A percentile compares a stretch with the other conserved stretches of the same genome.
phyloP scores from a whole-genome alignment of 495 filamentous ascomycete species.

The Symbiotaphrina buchneri region DNA sequence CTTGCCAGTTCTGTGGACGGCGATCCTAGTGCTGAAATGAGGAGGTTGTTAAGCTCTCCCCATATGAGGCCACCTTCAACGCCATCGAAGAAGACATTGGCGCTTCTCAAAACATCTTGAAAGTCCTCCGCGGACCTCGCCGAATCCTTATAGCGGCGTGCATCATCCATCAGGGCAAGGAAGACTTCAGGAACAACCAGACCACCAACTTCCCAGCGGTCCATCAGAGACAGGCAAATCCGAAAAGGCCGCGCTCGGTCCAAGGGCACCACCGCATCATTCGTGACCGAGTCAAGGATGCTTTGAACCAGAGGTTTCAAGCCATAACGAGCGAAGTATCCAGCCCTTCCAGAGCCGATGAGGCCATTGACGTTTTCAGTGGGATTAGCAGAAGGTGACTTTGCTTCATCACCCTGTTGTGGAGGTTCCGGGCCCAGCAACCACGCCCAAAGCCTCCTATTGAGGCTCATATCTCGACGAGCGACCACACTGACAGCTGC shows the following conservation, averaged over 20 bases:
- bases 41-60: conserved; percentile 43
- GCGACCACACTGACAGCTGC: conserved; percentile 70
- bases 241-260: conserved; percentile 75
- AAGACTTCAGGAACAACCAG: conserved; percentile 75
- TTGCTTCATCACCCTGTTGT: conserved; percentile 5
- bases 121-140: conserved; percentile 40
- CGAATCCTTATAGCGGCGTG: conserved; percentile 41
- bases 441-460: conserved; percentile 91
- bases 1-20: conserved; percentile 16
- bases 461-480: conserved; percentile 87
- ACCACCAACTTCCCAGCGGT: conserved; percentile 89
- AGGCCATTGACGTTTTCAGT: not conserved
- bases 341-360: conserved; percentile 12
- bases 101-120: conserved; percentile 75
- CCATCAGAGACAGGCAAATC: conserved; percentile 88
- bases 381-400: conserved; percentile 18
- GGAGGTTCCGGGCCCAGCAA: conserved; percentile 63
- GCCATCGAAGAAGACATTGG: conserved; percentile 89
- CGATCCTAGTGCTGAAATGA: conserved; percentile 30
- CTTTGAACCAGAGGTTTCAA: conserved; percentile 47
- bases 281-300: conserved; percentile 54
- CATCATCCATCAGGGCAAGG: conserved; percentile 57
- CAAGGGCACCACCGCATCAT: conserved; percentile 24
- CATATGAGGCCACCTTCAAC: conserved; percentile 90
- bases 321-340: conserved; percentile 68